A percentile compares a stretch with the other conserved stretches of the same genome.
phyloP scores from a whole-genome alignment of 768 basidiomycete species.

The Lanmaoa pseudosensibilis region DNA sequence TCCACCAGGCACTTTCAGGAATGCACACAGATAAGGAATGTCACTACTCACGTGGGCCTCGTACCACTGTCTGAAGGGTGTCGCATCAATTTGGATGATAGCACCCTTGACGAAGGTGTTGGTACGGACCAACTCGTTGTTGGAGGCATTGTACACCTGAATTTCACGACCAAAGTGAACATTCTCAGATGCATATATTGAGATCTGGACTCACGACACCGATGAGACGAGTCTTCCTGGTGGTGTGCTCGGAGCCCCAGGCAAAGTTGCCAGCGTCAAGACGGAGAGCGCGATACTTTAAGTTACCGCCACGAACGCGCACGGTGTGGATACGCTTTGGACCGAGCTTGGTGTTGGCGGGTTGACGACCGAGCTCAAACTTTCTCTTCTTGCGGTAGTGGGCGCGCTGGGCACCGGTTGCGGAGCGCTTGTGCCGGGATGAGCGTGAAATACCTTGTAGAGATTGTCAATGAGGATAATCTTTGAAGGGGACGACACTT shows the following conservation, averaged over 20 bases:
- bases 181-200: background rate
- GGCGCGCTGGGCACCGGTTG: constrained; percentile 87
- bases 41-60: constrained; percentile 83
- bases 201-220: constrained; percentile 70
- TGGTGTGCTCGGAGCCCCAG: constrained; percentile 94
- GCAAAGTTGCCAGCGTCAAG: constrained; percentile 98
- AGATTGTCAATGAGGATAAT: constrained; percentile 10
- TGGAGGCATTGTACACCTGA: constrained; percentile 97
- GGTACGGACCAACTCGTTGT: constrained; percentile 99
- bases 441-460: constrained; percentile 90
- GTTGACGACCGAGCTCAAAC: constrained; percentile 98
- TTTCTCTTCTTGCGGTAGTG: constrained; percentile 99
- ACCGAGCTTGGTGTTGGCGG: constrained; percentile 96
- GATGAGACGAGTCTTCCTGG: constrained; percentile 95
- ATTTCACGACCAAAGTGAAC: constrained; percentile 5
- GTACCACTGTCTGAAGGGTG: constrained; percentile 99
- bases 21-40: background rate
- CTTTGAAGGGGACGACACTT: constrained; percentile 39
- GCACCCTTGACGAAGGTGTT: constrained; percentile 98
- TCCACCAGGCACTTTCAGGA: constrained; percentile 3
- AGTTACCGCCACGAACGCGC: constrained; percentile 92
- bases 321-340: constrained; percentile 94
- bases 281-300: constrained; percentile 94
- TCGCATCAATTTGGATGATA: constrained; percentile 96
- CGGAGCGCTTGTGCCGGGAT: constrained; percentile 96